These are phyloP conservation scores for Paramecium bursaria DNA, from an alignment of 73 alveolate genomes.

Conservation along the genomic window DNA sequence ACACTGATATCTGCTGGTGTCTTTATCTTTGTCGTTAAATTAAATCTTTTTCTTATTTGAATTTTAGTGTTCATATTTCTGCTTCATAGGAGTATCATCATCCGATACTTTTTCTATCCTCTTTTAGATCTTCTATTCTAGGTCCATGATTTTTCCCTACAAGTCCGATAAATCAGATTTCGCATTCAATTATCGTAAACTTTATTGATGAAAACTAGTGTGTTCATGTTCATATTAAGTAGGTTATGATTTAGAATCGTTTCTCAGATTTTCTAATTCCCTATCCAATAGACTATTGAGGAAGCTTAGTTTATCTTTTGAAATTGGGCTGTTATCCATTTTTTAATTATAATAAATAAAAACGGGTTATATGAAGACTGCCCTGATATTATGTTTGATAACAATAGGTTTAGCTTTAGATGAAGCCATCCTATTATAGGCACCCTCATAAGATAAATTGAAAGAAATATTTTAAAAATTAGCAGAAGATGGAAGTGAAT, in stretches of 20 bases:
- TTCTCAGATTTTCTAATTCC: slow-evolving; percentile 32
- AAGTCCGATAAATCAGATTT: no score
- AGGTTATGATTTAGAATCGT: no score
- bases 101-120: slow-evolving; percentile 31
- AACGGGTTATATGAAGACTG: slow-evolving; percentile 26
- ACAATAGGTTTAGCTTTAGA: background rate
- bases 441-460: slow-evolving; percentile 19
- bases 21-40: background rate
- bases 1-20: no score
- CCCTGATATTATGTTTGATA: background rate
- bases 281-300: slow-evolving; percentile 33
- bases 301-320: slow-evolving; percentile 48
- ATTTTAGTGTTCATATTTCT: slow-evolving; percentile 14
- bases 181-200: no score
- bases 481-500: slow-evolving; percentile 44
- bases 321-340: background rate
- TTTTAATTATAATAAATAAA: background rate
- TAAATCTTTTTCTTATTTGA: slow-evolving; percentile 23
- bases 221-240: no score
- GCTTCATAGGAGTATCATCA: slow-evolving; percentile 49
- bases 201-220: no score
- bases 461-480: slow-evolving; percentile 1
- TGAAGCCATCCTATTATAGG: background rate
- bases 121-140: no score
- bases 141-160: no score